Evolutionary conservation across 148 eudicot genomes (phyloP), one percentile per base, ranked within the genome.

Genomic region (Chenopodium album): DNA sequence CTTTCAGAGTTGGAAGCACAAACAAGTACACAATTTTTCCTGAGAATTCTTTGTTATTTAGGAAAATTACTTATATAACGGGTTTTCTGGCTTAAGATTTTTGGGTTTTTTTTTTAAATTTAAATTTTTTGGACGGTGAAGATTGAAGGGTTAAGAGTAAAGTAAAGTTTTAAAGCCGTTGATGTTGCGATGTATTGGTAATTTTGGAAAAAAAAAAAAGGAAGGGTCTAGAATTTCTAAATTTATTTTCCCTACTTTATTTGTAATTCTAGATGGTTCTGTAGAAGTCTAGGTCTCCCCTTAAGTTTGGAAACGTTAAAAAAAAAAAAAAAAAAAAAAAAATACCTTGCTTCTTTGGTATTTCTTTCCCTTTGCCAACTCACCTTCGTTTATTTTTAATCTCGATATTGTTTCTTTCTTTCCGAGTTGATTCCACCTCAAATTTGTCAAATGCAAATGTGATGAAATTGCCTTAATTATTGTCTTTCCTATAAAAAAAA

Each of bases 211-310:
- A 32, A 3, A 4, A 59, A 34, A 71, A 9, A 34, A 26, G 22
- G 83, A 73, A 83, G 78, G 37, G 56, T 83, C 85, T 82, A 82
- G 85, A 82, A 63, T 78, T n/a, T 41, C 44, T 41, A 41, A 41
- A 20, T 8, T 80, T 12, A 20, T 7, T 7, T 73, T 20, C 52
- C 1, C 2, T 64, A 3, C 4, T 16, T 56, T 14, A 11, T 68
- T 31, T n/a, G 46, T 7, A 73, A 28, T 85, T 85, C 87, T 81
- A 78, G 87, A 85, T 47, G 0, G 52, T 85, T 85, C 87, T 75
- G 17, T 31, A 46, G 0, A 13, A 47, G 71, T 67, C 82, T 84
- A 19, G 79, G 62, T 48, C 68, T 12, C 10, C 37, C 9, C 13
- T 20, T 41, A 1, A 6, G 28, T 32, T 48, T 56, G 22, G 60